Evolutionary conservation across 257 asterid species (phyloP), one percentile per base, ranked within the genome.

Genomic region (Nyctanthes arbortristis): DNA sequence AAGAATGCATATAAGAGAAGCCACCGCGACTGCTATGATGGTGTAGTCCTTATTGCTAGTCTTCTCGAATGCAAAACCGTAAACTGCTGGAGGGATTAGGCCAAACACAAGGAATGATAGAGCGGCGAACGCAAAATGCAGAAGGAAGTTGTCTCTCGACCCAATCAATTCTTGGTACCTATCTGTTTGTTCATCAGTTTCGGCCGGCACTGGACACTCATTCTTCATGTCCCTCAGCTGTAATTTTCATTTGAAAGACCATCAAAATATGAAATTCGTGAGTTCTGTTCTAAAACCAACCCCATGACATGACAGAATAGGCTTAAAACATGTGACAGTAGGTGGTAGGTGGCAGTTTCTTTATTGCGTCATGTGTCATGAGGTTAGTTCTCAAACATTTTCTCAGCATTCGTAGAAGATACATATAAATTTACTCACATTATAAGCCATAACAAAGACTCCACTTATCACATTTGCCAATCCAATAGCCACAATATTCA

Each of bases 401-500:
- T n/a, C n/a, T n/a, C n/a, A n/a, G n/a, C 27, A 0, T 2, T 52
- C 30, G 9, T 2, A 2, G 1, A 0, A 52, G 30, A 52, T n/a
- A 52, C 20, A 49, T 49, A 7, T 20, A 20, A 7, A n/a, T n/a
- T 20, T 49, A 52, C 58, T 52, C 67, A 80, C 85, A 43, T 59
- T 77, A 30, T 73, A 80, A 32, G 65, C 71, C 34, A 89, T 69
- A 54, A 78, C 37, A 30, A 77, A 29, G 37, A 85, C 70, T 67
- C 90, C 90, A 18, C 88, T 83, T 2, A 88, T 39, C 12, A 90
- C 34, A 56, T 85, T 85, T 14, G 97, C 95, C 73, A 90, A 37
- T 56, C 88, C 95, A 71, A 90, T 75, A 57, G 79, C 78, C 9
- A 90, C 59, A 35, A 81, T 73, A 73, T 75, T 86, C 79, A 78